These are phyloP conservation scores for Scytalidium lignicola DNA, from an alignment of 2,329 filamentous ascomycete species.

Conservation along the genomic window DNA sequence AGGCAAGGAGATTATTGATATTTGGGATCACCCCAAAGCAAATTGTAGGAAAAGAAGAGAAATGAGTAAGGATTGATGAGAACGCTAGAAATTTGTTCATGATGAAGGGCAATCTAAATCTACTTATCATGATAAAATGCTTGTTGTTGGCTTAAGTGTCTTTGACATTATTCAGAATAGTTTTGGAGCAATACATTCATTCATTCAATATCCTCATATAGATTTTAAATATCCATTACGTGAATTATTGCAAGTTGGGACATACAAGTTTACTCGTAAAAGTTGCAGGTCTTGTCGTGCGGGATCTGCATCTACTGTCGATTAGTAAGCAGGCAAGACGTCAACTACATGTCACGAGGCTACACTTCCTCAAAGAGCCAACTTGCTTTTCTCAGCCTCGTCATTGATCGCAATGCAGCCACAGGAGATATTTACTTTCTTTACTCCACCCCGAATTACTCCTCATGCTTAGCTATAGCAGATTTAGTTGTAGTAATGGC, in stretches of 20 bases:
- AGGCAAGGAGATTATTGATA: slow-evolving; percentile 14
- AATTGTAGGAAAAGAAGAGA: slow-evolving; percentile 1
- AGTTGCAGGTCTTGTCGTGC: no score
- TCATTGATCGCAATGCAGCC: not conserved
- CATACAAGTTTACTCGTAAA: no score
- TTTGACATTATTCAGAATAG: no score
- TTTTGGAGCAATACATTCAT: no score
- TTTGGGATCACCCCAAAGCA: slow-evolving; percentile 9
- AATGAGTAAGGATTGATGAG: slow-evolving; percentile 1
- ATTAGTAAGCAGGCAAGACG: not conserved
- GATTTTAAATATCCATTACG: no score
- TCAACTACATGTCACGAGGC: not conserved
- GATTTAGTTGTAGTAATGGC: not conserved
- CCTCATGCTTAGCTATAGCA: not conserved
- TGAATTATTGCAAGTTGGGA: no score
- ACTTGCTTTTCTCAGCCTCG: slow-evolving; percentile 2
- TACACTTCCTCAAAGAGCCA: slow-evolving; percentile 1
- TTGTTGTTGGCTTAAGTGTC: no score
- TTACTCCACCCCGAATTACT: not conserved
- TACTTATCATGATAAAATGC: no score
- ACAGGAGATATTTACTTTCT: not conserved
- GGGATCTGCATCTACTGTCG: no score
- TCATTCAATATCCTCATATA: no score
- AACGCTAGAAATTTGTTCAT: not conserved
- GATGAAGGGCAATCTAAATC: no score